Percentiles rank a stretch among this genome's conserved stretches.
These are phyloP conservation scores for Catharanthus roseus DNA, from an alignment of 257 asterid species.

Conservation along the genomic window DNA sequence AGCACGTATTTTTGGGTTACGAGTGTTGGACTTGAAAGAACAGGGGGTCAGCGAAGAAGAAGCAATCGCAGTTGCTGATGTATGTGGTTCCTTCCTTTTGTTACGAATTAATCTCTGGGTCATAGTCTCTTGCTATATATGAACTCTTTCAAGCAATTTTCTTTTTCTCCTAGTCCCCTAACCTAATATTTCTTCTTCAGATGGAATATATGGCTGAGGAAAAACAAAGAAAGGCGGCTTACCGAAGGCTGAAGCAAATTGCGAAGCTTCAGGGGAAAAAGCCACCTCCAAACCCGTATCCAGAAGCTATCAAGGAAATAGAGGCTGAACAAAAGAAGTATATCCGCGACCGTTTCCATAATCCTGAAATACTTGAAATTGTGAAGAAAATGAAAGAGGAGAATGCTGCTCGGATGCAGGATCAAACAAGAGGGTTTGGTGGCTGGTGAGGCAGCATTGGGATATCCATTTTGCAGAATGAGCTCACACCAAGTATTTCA, in stretches of 20 bases:
- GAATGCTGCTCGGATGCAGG: constrained; percentile 33
- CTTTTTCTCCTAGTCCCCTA: neutral
- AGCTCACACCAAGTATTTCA: neutral
- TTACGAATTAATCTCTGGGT: neutral
- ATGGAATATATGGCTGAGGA: constrained; percentile 62
- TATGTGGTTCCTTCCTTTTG: constrained; percentile 28
- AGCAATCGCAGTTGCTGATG: constrained; percentile 78
- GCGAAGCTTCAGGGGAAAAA: constrained; percentile 60
- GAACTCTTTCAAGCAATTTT: neutral
- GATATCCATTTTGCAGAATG: neutral
- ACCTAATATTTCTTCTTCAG: constrained; percentile 28
- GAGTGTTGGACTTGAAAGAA: constrained; percentile 82
- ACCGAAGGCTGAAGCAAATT: constrained; percentile 61
- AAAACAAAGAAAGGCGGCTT: constrained; percentile 49
- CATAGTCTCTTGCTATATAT: neutral
- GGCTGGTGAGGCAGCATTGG: neutral
- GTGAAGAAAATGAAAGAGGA: constrained; percentile 43
- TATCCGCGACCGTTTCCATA: constrained; percentile 52
- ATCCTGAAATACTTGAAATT: constrained; percentile 30
- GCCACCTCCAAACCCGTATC: constrained; percentile 75
- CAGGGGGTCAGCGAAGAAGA: constrained; percentile 65
- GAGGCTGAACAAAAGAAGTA: constrained; percentile 71
- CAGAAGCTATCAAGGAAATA: constrained; percentile 72
- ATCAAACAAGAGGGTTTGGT: constrained; percentile 34
- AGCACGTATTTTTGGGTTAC: constrained; percentile 73